Evolutionary conservation across 2,329 filamentous ascomycete genomes (phyloP).

Genomic region (Colletotrichum cereale): DNA sequence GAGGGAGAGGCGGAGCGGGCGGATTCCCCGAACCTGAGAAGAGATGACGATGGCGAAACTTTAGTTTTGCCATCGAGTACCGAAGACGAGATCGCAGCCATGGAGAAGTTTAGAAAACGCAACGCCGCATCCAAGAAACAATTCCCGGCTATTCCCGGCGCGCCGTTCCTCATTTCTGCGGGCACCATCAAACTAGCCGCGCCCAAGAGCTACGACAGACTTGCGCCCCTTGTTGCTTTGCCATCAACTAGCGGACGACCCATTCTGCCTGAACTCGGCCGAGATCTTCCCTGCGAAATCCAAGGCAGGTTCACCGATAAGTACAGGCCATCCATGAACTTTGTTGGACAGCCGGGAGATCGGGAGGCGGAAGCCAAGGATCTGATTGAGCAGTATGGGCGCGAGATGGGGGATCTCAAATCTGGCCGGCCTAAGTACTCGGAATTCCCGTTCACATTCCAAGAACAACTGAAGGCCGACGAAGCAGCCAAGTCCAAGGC

Average conservation of each 20-base stretch:
- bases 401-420: slow-evolving; percentile 56
- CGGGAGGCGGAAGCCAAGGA: slow-evolving; percentile 55
- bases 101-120: slow-evolving; percentile 55
- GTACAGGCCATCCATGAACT: slow-evolving; percentile 56
- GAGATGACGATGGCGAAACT: slow-evolving; percentile 51
- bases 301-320: slow-evolving; percentile 57
- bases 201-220: slow-evolving; percentile 60
- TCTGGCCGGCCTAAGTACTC: slow-evolving; percentile 61
- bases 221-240: slow-evolving; percentile 57
- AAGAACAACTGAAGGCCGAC: slow-evolving; percentile 61
- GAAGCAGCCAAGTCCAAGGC: slow-evolving; percentile 60
- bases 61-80: slow-evolving; percentile 41
- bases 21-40: slow-evolving; percentile 50
- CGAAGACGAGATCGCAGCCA: slow-evolving; percentile 44
- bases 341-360: slow-evolving; percentile 55
- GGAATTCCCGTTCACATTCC: slow-evolving; percentile 57
- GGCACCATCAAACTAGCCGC: slow-evolving; percentile 57
- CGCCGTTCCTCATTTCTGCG: slow-evolving; percentile 53
- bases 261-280: slow-evolving; percentile 55
- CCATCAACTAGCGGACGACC: slow-evolving; percentile 54
- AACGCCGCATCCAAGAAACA: slow-evolving; percentile 53
- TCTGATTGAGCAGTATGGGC: slow-evolving; percentile 57
- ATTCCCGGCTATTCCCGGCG: slow-evolving; percentile 54
- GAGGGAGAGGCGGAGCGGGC: slow-evolving; percentile 45
- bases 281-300: slow-evolving; percentile 57